Conservation (phyloP, 2,329 filamentous ascomycete species). For the Pseudogymnoascus sp. region DNA sequence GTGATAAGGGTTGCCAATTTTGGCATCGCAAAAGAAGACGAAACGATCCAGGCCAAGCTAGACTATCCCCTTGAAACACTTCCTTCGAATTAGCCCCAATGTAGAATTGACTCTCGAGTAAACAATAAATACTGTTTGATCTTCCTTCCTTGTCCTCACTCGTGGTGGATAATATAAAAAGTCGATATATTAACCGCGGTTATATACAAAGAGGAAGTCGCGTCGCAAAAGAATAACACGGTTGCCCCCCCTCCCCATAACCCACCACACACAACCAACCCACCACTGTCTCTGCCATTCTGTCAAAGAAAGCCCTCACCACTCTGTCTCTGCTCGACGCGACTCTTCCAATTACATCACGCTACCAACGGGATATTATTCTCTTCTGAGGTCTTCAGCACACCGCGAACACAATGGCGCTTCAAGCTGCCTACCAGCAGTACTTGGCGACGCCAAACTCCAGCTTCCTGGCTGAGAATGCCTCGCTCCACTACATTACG, state of each 20-base stretch:
- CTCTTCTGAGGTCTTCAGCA: background rate
- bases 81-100: constrained; percentile 6
- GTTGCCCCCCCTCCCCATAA: background rate
- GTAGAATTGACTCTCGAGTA: background rate
- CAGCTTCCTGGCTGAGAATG: constrained; percentile 55
- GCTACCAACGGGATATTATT: background rate
- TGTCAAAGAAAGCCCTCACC: background rate
- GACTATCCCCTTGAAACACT: constrained; percentile 7
- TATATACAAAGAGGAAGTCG: constrained; percentile 4
- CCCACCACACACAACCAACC: background rate
- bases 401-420: constrained; percentile 34
- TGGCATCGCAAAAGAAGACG: constrained; percentile 4
- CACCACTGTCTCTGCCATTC: background rate
- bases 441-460: constrained; percentile 62
- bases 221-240: constrained; percentile 7
- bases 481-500: constrained; percentile 79
- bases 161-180: background rate
- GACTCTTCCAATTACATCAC: background rate
- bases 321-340: constrained; percentile 5
- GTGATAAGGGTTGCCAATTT: constrained; percentile 4
- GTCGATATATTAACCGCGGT: constrained; percentile 1
- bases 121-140: constrained; percentile 8
- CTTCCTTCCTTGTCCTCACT: background rate
- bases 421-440: constrained; percentile 56
- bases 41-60: constrained; percentile 9